These are phyloP conservation scores for Fusarium burgessii DNA, from an alignment of 2,329 filamentous ascomycete species.

Conservation along the genomic window DNA sequence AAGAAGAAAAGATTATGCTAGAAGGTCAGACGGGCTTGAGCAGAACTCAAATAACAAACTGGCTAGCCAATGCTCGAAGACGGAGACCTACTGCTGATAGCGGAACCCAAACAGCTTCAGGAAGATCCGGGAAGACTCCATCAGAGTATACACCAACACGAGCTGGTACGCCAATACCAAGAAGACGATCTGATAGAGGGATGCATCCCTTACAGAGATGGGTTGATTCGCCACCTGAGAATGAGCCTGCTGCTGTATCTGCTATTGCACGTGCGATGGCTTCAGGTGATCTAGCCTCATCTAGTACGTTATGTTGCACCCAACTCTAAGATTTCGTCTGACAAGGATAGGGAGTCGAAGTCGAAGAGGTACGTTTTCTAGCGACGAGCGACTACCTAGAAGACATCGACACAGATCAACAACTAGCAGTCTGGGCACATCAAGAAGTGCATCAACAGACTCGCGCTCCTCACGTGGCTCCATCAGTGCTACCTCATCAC, in stretches of 20 bases:
- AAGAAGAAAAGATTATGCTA: slow-evolving; percentile 81
- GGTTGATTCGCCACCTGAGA: slow-evolving; percentile 51
- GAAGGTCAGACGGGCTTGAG: slow-evolving; percentile 80
- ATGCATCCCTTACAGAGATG: slow-evolving; percentile 49
- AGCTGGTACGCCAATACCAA: slow-evolving; percentile 56
- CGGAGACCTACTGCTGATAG: slow-evolving; percentile 71
- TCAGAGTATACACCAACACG: slow-evolving; percentile 59
- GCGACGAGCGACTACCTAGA: slow-evolving; percentile 14
- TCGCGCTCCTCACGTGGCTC: slow-evolving; percentile 31
- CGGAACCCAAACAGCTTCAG: neutral
- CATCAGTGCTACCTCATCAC: slow-evolving; percentile 19
- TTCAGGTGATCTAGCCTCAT: slow-evolving; percentile 13
- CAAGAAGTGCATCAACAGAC: slow-evolving; percentile 33
- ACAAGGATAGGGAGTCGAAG: slow-evolving; percentile 22
- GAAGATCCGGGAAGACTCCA: neutral
- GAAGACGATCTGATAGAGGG: slow-evolving; percentile 44
- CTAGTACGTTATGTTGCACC: slow-evolving; percentile 34
- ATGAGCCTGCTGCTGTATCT: slow-evolving; percentile 49
- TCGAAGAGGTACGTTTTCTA: slow-evolving; percentile 23
- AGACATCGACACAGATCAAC: slow-evolving; percentile 26
- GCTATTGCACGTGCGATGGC: slow-evolving; percentile 49
- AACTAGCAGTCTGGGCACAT: slow-evolving; percentile 30
- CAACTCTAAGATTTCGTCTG: slow-evolving; percentile 57
- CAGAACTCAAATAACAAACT: slow-evolving; percentile 84
- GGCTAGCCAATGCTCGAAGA: slow-evolving; percentile 86